Conservation (phyloP, 1,284 basidiomycete species). For the Ceratobasidium sp. region DNA sequence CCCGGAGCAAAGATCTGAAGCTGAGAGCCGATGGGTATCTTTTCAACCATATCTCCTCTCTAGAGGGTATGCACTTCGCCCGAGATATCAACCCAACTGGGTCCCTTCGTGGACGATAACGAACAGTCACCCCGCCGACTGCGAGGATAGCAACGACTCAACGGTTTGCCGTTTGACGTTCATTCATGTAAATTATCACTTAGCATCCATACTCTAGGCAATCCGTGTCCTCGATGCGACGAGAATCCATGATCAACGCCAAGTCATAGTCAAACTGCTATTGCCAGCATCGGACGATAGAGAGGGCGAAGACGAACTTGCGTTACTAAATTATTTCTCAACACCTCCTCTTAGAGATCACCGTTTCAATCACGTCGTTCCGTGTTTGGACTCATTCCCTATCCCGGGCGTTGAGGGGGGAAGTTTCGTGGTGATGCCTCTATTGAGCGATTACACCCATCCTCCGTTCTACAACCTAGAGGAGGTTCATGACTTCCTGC, state of each 20-base stretch:
- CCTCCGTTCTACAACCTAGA: constrained; percentile 2
- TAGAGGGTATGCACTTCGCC: constrained; percentile 8
- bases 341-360: not conserved
- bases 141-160: constrained; percentile 17
- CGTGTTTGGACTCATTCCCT: constrained; percentile 25
- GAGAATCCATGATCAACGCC: not conserved
- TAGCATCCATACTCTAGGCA: too few relatives aligned
- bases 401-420: constrained; percentile 1
- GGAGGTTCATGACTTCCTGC: constrained; percentile 31
- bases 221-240: constrained; percentile 1
- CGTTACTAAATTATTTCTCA: constrained; percentile 1
- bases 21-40: constrained; percentile 18
- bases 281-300: not conserved
- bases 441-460: not conserved
- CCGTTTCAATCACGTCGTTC: constrained; percentile 17
- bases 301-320: constrained; percentile 25
- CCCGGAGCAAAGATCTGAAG: constrained; percentile 1
- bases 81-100: constrained; percentile 15
- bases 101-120: constrained; percentile 7
- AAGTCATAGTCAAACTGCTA: constrained; percentile 19
- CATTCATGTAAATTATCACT: too few relatives aligned
- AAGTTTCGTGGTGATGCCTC: constrained; percentile 17
- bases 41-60: constrained; percentile 17
- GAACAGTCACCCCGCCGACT: not conserved
- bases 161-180: not conserved